Conservation (phyloP, 441 rosid genomes). For the Geranium incanum region DNA sequence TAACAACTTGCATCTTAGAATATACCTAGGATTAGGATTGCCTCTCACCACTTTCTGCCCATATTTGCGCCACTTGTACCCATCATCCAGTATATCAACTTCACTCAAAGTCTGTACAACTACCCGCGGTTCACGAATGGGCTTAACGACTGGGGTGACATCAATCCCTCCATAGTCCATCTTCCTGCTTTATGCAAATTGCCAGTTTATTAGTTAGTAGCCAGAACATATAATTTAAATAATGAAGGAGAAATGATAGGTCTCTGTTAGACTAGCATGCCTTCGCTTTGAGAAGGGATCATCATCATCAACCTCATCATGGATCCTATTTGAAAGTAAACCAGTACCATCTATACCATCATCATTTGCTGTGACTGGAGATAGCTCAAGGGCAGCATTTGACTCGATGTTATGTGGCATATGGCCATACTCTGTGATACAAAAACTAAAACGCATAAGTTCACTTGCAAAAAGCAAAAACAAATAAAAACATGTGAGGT, state of each 20-base stretch:
- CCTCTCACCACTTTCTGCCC: slow-evolving; percentile 99
- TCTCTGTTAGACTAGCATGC: slow-evolving; percentile 30
- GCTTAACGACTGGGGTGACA: slow-evolving; percentile 70
- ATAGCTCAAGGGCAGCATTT: slow-evolving; percentile 46
- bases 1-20: background rate
- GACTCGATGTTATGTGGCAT: slow-evolving; percentile 36
- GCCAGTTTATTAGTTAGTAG: slow-evolving; percentile 20
- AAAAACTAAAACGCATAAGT: slow-evolving; percentile 19
- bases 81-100: slow-evolving; percentile 97
- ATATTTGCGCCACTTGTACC: slow-evolving; percentile 96
- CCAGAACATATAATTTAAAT: slow-evolving; percentile 14
- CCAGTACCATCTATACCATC: slow-evolving; percentile 42
- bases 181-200: slow-evolving; percentile 48
- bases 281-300: slow-evolving; percentile 74
- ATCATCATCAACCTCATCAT: slow-evolving; percentile 58
- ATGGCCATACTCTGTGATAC: slow-evolving; percentile 48
- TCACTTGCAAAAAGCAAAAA: background rate
- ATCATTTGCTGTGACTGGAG: slow-evolving; percentile 46
- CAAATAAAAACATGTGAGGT: background rate
- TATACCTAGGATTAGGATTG: slow-evolving; percentile 92
- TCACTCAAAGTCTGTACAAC: slow-evolving; percentile 96
- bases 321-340: slow-evolving; percentile 13
- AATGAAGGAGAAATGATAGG: slow-evolving; percentile 6
- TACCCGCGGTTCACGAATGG: slow-evolving; percentile 88
- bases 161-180: slow-evolving; percentile 62